Percentiles rank a stretch among this genome's conserved stretches.
Evolutionary conservation across 1,284 basidiomycete species (phyloP).

Genomic region (Cryptococcus sp.): DNA sequence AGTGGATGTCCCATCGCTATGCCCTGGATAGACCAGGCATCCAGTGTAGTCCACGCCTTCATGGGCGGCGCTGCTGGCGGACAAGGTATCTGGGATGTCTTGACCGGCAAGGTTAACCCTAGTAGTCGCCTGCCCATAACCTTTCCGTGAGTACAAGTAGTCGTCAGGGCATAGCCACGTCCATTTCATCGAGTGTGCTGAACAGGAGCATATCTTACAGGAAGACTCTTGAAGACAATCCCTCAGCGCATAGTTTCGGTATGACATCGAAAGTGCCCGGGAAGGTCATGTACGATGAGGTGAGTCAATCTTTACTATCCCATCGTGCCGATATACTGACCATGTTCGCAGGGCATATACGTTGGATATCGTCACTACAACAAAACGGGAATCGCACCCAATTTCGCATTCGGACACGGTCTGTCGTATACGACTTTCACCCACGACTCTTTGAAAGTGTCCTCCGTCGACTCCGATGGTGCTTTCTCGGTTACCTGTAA

Average conservation of each 20-base stretch:
- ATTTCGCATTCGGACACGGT: constrained; percentile 72
- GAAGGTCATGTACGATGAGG: not conserved
- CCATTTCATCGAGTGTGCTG: too few relatives aligned
- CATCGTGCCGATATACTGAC: not conserved
- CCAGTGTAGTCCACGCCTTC: constrained; percentile 60
- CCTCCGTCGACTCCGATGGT: too few relatives aligned
- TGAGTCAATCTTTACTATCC: too few relatives aligned
- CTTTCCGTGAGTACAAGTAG: constrained; percentile 51
- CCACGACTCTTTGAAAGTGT: constrained; percentile 42
- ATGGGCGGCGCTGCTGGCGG: constrained; percentile 64
- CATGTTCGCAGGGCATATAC: constrained; percentile 4
- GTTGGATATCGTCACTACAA: constrained; percentile 61
- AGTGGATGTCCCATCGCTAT: constrained; percentile 56
- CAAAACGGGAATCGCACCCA: constrained; percentile 65
- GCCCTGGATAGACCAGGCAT: constrained; percentile 59
- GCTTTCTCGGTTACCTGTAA: too few relatives aligned
- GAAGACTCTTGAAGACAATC: not conserved
- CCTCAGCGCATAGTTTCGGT: not conserved
- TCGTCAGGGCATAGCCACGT: too few relatives aligned
- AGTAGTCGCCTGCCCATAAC: constrained; percentile 59
- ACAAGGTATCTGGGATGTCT: constrained; percentile 59
- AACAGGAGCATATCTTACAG: not conserved
- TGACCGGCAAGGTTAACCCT: constrained; percentile 61
- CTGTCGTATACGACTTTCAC: constrained; percentile 75
- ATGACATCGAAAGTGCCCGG: too few relatives aligned